phyloP scores from a whole-genome alignment of 345 rosid genomes.

The Corymbia maculata region DNA sequence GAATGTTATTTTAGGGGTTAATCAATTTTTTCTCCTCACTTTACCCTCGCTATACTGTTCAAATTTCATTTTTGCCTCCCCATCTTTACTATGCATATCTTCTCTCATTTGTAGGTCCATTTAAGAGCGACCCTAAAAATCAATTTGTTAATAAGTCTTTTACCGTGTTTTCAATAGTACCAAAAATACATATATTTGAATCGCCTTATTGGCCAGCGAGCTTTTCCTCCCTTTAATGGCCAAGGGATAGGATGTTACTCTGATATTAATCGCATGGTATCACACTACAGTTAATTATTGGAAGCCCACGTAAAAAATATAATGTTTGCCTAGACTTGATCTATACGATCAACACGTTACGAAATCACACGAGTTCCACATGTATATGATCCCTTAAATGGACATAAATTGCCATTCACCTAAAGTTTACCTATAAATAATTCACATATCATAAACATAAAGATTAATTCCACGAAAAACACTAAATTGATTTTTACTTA shows the following conservation, averaged over 20 bases:
- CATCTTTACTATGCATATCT: not conserved
- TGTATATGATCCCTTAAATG: not conserved
- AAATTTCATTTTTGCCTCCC: not conserved
- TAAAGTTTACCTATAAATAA: not conserved
- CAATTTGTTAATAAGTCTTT: not conserved
- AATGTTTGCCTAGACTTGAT: not conserved
- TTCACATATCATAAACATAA: not conserved
- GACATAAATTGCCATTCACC: not conserved
- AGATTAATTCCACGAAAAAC: not conserved
- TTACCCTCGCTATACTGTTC: too few relatives aligned
- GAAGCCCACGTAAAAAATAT: not conserved
- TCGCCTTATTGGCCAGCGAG: not conserved
- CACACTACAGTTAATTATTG: not conserved
- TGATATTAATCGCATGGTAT: not conserved
- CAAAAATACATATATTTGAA: not conserved
- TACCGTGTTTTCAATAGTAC: not conserved
- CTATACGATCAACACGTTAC: not conserved
- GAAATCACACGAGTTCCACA: not conserved
- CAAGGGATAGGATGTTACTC: not conserved
- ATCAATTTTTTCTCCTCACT: not conserved
- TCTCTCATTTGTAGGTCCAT: not conserved
- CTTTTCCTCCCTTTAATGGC: not conserved
- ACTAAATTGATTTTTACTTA: too few relatives aligned
- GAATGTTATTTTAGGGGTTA: not conserved
- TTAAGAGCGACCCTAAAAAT: not conserved